Evolutionary conservation across 352 stramenopile genomes (phyloP), one percentile per base, ranked within the genome.

Genomic region (Phytophthora foliorum): DNA sequence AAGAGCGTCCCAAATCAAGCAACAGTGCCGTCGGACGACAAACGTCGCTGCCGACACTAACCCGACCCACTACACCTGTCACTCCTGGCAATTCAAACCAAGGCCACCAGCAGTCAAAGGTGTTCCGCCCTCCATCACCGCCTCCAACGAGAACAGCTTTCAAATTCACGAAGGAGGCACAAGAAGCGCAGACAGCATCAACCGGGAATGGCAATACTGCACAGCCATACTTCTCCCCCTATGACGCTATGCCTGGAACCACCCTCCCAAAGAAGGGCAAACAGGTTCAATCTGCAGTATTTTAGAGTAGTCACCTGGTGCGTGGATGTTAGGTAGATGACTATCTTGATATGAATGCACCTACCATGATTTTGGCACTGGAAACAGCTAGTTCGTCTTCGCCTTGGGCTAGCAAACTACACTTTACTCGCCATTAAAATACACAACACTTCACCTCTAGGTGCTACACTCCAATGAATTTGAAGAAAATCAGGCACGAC

Each of bases 401-500:
- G 29, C 29, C 29, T 34, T 13, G 17, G 29, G 16, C 34, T 41
- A 4, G 11, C 13, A 41, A 41, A 41, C 34, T n/a, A 41, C 16
- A 24, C 17, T 45, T 45, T 45, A 45, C 24, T 11, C 6, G 1
- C 38, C 1, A 22, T 2, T 45, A 4, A 22, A 45, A 22, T 0
- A 45, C 17, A 45, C 13, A 13, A 45, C 38, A 45, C 10, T n/a
- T n/a, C 16, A 21, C 38, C 6, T 21, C 39, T 10, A 13, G 29
- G 3, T 7, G 31, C 53, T 77, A 90, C 31, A 75, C 77, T 32
- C 82, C 82, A 7, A 82, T 70, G 60, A 84, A 91, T 27, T 72
- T 79, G 49, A 98, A 98, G 38, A 98, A 69, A n/a, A 97, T 88
- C 27, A 98, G 69, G 41, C 88, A 94, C 4, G 90, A 57, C 13